A percentile compares a stretch with the other conserved stretches of the same genome.
These are phyloP conservation scores for Avena atlantica DNA, from an alignment of 176 grass and related monocot genomes.

Conservation along the genomic window DNA sequence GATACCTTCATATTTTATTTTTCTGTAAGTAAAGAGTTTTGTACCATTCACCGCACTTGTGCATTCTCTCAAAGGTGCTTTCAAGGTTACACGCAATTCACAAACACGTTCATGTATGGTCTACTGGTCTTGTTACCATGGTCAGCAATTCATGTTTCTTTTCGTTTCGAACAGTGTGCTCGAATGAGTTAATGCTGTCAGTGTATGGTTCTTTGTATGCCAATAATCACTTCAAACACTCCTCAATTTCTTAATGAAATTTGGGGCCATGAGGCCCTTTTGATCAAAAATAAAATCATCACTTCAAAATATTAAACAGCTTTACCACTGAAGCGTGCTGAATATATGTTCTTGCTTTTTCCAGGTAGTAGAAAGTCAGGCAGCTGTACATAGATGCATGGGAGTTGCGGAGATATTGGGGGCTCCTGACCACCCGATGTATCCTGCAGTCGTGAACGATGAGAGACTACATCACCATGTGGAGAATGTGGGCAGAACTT, in stretches of 20 bases:
- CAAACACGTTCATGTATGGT: background rate
- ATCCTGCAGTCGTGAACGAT: slow-evolving; percentile 88
- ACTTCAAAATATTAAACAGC: background rate
- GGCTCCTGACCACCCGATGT: slow-evolving; percentile 60
- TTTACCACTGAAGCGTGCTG: background rate
- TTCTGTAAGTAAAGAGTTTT: background rate
- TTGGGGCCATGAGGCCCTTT: background rate
- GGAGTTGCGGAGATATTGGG: slow-evolving; percentile 45
- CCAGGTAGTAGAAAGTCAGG: slow-evolving; percentile 90
- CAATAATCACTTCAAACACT: background rate
- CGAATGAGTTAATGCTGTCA: background rate
- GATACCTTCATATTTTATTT: background rate
- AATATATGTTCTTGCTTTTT: background rate
- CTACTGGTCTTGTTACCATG: background rate
- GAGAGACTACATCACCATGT: slow-evolving; percentile 65
- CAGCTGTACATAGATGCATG: slow-evolving; percentile 69
- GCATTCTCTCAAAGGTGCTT: no score
- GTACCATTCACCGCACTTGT: background rate
- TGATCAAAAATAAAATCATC: background rate
- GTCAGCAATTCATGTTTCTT: background rate
- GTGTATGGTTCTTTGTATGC: background rate
- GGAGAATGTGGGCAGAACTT: slow-evolving; percentile 50
- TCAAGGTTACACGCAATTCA: background rate
- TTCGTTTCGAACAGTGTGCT: background rate
- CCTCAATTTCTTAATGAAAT: background rate